Percentiles rank a stretch among this genome's conserved stretches.
phyloP scores from a whole-genome alignment of 2,329 filamentous ascomycete genomes.

The Alternaria angustiovoidea region DNA sequence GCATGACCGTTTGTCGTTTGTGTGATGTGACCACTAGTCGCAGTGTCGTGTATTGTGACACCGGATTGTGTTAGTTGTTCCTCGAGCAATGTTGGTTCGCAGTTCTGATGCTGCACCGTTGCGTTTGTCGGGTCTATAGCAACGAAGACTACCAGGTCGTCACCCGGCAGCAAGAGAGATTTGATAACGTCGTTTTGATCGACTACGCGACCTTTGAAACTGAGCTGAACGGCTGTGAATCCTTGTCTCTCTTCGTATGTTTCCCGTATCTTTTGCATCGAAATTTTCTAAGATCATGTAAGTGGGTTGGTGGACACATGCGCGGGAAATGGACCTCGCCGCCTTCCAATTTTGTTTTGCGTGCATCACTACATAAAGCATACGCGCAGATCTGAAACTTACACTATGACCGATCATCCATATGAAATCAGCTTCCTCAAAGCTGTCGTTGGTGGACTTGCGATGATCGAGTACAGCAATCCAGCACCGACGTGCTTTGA shows the following conservation, averaged over 20 bases:
- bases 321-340: not conserved
- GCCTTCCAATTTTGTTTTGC: not conserved
- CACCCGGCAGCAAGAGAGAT: conserved; percentile 7
- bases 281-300: conserved; percentile 28
- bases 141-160: conserved; percentile 16
- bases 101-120: not conserved
- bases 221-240: conserved; percentile 26
- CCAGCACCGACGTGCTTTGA: conserved; percentile 40
- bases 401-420: conserved; percentile 49
- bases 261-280: conserved; percentile 26
- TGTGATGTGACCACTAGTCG: not conserved
- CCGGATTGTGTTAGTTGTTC: not conserved
- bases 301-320: not conserved
- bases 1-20: not conserved
- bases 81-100: not conserved
- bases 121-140: not conserved
- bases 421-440: conserved; percentile 39
- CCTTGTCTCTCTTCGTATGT: conserved; percentile 21
- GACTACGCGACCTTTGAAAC: conserved; percentile 17
- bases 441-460: conserved; percentile 17
- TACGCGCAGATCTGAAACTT: conserved; percentile 14
- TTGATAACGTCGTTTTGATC: conserved; percentile 9
- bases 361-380: not conserved
- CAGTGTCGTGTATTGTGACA: not conserved
- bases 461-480: conserved; percentile 45